Base-by-base conservation (phyloP, 441 rosid genomes). In the Mallotus repandus region DNA sequence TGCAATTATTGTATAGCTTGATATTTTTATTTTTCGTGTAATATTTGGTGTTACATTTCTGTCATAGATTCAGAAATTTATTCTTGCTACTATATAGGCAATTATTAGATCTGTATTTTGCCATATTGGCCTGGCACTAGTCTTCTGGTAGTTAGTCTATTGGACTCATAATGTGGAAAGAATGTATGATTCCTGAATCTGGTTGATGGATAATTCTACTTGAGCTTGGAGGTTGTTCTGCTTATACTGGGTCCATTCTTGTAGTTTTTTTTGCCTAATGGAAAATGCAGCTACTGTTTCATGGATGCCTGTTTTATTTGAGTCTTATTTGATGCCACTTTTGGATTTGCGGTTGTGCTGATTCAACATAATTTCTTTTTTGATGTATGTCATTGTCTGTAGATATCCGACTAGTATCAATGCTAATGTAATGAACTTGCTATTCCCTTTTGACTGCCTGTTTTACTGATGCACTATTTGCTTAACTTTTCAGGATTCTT, bases 401-500 rank as follows among this genome's bases (percentile, higher is more conserved):
- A 22, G 35, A 7, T 22, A 67, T 69, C 29, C 56, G 19, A 16
- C 4, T 3, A 69, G 29, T 29, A 59, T 48, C 14, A 57, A 12
- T 10, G 59, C 18, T 32, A 48, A 46, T 21, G 6, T 60, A 15
- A 15, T 29, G 22, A 18, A 63, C 52, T 25, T 61, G 32, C 6
- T 62, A 19, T 41, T 58, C 62, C 70, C 78, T 11, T 67, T 52
- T 53, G 22, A 68, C 57, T 63, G 57, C 54, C 14, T 57, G 45
- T 74, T 32, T 53, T 73, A 32, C 56, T 75, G 57, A 69, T 56
- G 21, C 7, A 4, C 35, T 35, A 22, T 74, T 8, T 13, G 16
- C 35, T 55, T 46, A 38, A 71, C 62, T 66, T 84, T 79, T 48
- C 92, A 96, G 99, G 94, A 79, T 46, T 95, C 97, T 53, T 85